Base-by-base conservation (phyloP, 306 rosid species). In the Cicer arietinum region DNA sequence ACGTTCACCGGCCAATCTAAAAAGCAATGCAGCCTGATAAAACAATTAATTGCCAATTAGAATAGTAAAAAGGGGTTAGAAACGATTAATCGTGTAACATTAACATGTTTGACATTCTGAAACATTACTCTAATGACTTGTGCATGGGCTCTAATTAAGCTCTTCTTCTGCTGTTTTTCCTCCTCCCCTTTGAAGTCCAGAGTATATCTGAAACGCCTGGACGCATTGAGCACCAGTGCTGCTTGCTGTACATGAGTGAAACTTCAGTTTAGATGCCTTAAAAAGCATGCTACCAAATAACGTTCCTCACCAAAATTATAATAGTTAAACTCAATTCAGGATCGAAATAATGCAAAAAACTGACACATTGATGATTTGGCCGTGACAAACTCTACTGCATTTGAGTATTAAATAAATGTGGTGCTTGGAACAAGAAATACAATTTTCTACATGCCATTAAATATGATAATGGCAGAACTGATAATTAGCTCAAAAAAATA, bases 71-170 rank as follows among this genome's bases (percentile, higher is more conserved):
- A 61, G 69, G 3, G 7, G 30, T 22, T 40, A 57, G 62, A 65
- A 67, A 62, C 10, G 51, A 37, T 22, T 44, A 61, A 50, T 20
- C 17, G 25, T 50, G 37, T 57, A 68, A 83, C 50, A 30, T 11
- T 57, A 68, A 83, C 50, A 30, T 11, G 37, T 50, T 71, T 56
- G 48, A 74, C 37, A 16, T 58, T 79, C 75, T 6, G 63, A 80
- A 82, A 62, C 78, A 81, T 88, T 94, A 94, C 99, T 81, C 99
- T 85, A 70, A 94, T 86, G 89, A 92, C 99, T 92, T 94, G 99
- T 69, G 99, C 96, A 80, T 90, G 99, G 67, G 99, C 88, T 85
- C 99, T 90, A 76, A 94, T 91, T 94, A 91, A 84, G 84, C 87
- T 79, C 78, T 86, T 88, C 73, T 93, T 89, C 52, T 83, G 84